phyloP scores from a whole-genome alignment of 345 rosid genomes.

The Populus deltoides region DNA sequence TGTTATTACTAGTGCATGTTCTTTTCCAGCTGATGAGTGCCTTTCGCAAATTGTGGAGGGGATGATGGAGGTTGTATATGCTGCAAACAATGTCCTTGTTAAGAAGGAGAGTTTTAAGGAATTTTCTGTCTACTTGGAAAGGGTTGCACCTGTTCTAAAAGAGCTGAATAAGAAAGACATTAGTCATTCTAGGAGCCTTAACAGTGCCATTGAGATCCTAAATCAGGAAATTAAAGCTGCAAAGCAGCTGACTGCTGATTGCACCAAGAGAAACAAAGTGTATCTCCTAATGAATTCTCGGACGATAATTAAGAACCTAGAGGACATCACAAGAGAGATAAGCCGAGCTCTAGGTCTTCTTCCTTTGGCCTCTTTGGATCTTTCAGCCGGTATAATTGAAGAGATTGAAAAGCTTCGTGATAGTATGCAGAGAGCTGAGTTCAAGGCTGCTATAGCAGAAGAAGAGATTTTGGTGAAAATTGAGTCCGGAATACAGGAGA shows the following conservation, averaged over 20 bases:
- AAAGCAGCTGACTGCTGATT: slow-evolving; percentile 41
- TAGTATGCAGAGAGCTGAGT: slow-evolving; percentile 54
- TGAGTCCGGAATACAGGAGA: slow-evolving; percentile 65
- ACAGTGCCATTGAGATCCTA: slow-evolving; percentile 47
- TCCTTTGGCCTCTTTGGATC: slow-evolving; percentile 53
- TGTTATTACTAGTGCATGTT: slow-evolving; percentile 29
- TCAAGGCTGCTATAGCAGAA: slow-evolving; percentile 52
- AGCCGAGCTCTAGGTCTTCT: slow-evolving; percentile 53
- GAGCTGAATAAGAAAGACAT: slow-evolving; percentile 42
- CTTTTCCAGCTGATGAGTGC: slow-evolving; percentile 39
- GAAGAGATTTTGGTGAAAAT: slow-evolving; percentile 62
- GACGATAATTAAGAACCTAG: slow-evolving; percentile 38
- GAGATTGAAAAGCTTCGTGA: slow-evolving; percentile 40
- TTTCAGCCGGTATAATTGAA: slow-evolving; percentile 43
- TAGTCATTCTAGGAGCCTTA: slow-evolving; percentile 41
- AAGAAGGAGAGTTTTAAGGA: slow-evolving; percentile 54
- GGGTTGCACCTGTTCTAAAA: slow-evolving; percentile 49
- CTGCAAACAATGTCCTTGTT: slow-evolving; percentile 42
- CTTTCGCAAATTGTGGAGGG: slow-evolving; percentile 44
- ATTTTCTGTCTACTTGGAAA: slow-evolving; percentile 46
- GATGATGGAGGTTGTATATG: slow-evolving; percentile 36
- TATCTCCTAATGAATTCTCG: slow-evolving; percentile 63
- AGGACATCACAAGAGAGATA: slow-evolving; percentile 41
- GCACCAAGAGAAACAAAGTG: slow-evolving; percentile 54
- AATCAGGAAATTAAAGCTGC: slow-evolving; percentile 49